These are phyloP conservation scores for Cardamine resedifolia DNA, from an alignment of 345 rosid species.

Conservation along the genomic window DNA sequence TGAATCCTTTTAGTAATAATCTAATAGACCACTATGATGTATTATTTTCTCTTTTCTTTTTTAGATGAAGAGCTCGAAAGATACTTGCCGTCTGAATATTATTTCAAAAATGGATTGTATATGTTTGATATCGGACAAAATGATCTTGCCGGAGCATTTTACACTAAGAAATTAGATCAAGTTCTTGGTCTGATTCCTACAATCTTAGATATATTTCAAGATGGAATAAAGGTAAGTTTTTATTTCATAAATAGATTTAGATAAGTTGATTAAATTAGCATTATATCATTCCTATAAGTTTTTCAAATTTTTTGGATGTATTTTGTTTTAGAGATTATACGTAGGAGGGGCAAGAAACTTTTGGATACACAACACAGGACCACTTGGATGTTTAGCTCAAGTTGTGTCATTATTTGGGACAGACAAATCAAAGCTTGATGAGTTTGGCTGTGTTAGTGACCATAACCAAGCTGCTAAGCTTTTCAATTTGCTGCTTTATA, in stretches of 20 bases:
- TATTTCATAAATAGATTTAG: neutral
- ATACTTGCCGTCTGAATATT: conserved; percentile 45
- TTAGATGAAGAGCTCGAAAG: conserved; percentile 39
- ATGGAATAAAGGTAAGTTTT: conserved; percentile 41
- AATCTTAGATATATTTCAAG: conserved; percentile 41
- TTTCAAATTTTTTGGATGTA: neutral
- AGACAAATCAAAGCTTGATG: conserved; percentile 38
- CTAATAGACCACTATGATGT: neutral
- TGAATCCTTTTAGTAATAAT: neutral
- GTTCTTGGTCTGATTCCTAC: conserved; percentile 47
- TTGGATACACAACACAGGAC: conserved; percentile 81
- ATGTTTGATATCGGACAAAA: conserved; percentile 67
- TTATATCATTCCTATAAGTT: neutral
- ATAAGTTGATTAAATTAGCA: neutral
- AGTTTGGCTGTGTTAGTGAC: conserved; percentile 50
- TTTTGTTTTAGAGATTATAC: conserved; percentile 44
- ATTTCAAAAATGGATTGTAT: conserved; percentile 49
- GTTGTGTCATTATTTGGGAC: conserved; percentile 34
- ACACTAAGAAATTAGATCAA: conserved; percentile 38
- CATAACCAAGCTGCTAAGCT: conserved; percentile 51
- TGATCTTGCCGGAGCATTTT: conserved; percentile 47
- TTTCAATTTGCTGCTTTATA: conserved; percentile 47
- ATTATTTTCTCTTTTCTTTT: neutral
- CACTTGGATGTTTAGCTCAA: conserved; percentile 65
- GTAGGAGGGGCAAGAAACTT: conserved; percentile 49